Evolutionary conservation across 257 asterid genomes (phyloP), one percentile per base, ranked within the genome.

Genomic region (Plectranthus barbatus): DNA sequence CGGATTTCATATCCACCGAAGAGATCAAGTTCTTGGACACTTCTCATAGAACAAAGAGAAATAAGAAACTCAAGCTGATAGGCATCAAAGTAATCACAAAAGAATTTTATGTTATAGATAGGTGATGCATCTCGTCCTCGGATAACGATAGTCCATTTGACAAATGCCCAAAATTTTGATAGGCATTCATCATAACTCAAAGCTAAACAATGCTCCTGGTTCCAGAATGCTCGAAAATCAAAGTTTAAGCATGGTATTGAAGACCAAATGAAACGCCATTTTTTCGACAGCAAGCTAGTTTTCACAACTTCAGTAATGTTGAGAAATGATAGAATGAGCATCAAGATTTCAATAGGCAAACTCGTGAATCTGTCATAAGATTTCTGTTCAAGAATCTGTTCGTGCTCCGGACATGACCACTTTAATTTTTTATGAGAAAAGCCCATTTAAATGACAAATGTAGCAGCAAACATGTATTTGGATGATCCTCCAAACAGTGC

Each of bases 271-370:
- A 47, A 8, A 39, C 76, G 56, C 62, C 71, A 63, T 12, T 26
- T 56, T 37, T 40, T 71, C 0, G 71, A 57, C 39, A 71, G 58
- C 21, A 50, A 7, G 39, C 66, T 2, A 40, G 71, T 71, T 47
- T 50, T 36, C 14, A 56, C 52, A 24, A 56, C 62, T 26, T 63
- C 71, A 26, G 56, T 36, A 3, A 21, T 33, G 18, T 64, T 45
- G 1, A 63, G 71, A 71, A 17, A 64, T 19, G 76, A 71, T 33
- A 71, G 67, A 36, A 48, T 63, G 34, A 20, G 48, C 21, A 17
- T 6, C 14, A 56, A 31, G 54, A 63, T 56, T 34, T 70, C 75
- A 14, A 18, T 46, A 10, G 74, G 74, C 42, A 61, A 60, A 62
- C 54, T 45, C 45, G 69, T 62, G 4, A 61, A 58, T 34, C 51